Base-by-base conservation (phyloP, 148 eudicot species). In the Chenopodium suecicum region DNA sequence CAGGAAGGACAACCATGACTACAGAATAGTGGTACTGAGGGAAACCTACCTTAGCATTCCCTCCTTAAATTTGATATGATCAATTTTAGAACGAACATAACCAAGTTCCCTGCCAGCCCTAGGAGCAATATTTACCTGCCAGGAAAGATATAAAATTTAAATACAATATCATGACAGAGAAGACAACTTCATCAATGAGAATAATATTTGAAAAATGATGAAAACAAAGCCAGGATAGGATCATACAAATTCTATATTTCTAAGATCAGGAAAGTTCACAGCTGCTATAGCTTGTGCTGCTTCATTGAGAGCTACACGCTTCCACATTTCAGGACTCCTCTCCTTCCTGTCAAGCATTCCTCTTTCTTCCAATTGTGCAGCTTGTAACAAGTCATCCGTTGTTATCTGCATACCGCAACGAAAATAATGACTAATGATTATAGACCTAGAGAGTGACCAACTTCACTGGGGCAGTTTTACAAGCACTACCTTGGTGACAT, bases 41-140 rank as follows among this genome's bases (percentile, higher is more conserved):
- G 27, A 9, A 41, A 34, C 60, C n/a, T 75, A 91, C 97, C 95
- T 94, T 74, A 90, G 89, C 92, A 93, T 78, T 83, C 95, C 95
- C 87, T 84, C 90, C 69, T 74, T 86, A 76, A 88, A 89, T 87
- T 86, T 93, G 54, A 90, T 22, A 84, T 83, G 85, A 87, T 94
- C 93, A 84, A 93, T 79, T 84, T 90, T 94, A 84, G 86, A 71
- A 81, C 97, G 89, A 79, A 90, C 94, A 82, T 94, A 93, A 78
- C 98, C 98, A 85, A 91, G 81, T 47, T 94, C 98, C 81, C 90
- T 84, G 56, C 97, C 97, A 81, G 98, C 95, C 88, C 98, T 89
- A 23, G 98, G 98, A 82, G 98, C 87, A 83, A 95, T 90, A 62
- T 90, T 95, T 75, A 95, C 84, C 98, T 95, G 84, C 79, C 82